Conservation (phyloP, 768 basidiomycete genomes). For the Kwoniella shandongensis region DNA sequence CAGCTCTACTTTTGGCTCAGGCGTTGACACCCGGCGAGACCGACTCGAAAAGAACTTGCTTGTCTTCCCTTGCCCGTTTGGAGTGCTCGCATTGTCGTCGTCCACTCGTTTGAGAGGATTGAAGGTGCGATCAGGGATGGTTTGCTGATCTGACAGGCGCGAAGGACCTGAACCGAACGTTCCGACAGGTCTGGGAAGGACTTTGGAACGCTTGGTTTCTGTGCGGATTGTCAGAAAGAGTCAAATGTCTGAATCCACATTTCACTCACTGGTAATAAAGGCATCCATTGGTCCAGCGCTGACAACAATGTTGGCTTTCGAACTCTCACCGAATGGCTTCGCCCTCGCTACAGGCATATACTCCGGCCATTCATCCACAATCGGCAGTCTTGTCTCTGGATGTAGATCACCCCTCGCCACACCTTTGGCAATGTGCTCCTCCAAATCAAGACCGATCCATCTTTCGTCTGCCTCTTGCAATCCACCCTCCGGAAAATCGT, state of each 20-base stretch:
- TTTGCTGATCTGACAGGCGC: constrained; percentile 35
- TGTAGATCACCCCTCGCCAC: constrained; percentile 50
- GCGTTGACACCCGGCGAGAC: neutral
- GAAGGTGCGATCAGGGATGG: neutral
- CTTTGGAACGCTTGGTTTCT: constrained; percentile 15
- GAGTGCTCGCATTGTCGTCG: neutral
- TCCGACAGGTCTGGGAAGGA: constrained; percentile 42
- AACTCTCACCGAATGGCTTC: constrained; percentile 25
- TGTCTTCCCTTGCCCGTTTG: constrained; percentile 7
- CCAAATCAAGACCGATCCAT: constrained; percentile 49
- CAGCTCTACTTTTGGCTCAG: constrained; percentile 8
- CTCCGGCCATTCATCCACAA: constrained; percentile 51
- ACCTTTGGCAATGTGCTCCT: constrained; percentile 36
- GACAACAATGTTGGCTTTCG: constrained; percentile 29
- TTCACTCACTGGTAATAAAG: constrained; percentile 45
- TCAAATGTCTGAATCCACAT: neutral
- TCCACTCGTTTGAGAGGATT: neutral
- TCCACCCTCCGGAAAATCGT: constrained; percentile 59
- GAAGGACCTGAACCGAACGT: constrained; percentile 37
- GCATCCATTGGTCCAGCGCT: constrained; percentile 39
- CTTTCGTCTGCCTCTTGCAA: constrained; percentile 38
- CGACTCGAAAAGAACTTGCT: constrained; percentile 40
- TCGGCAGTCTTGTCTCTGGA: constrained; percentile 44
- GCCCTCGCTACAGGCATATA: constrained; percentile 12
- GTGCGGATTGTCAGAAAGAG: neutral